Base-by-base conservation (phyloP, 768 basidiomycete species). In the Lactarius pseudohatsudake region DNA sequence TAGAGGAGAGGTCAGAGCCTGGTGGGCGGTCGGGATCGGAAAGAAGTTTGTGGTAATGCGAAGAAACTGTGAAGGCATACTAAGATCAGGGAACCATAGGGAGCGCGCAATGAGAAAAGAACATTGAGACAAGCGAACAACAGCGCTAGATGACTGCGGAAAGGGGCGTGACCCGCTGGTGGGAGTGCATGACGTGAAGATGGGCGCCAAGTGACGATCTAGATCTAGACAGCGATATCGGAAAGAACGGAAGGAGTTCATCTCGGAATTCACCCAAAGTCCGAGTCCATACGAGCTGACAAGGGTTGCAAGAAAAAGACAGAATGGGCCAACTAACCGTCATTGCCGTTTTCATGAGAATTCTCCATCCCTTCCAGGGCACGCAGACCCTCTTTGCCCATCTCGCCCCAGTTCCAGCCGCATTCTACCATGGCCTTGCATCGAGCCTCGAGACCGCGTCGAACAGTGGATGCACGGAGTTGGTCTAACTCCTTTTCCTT, bases 401-500 rank as follows among this genome's bases (percentile, higher is more conserved):
- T 81, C 72, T 90, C 85, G 1, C 79, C 75, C 89, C 89, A 94
- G 0, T 79, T 77, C 80, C 81, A 83, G 1, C 87, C 90, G 69
- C 88, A 91, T 64, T 89, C 84, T 3, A 85, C 80, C 71, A 94
- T 80, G 0, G 90, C 90, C 20, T 77, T 79, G 69, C 85, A 87
- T 3, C 92, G 81, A 4, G 79, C 78, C 1, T 83, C 80, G 26
- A 94, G 79, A 0, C 90, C 90, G 53, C 86, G 83, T 7, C 81
- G 78, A 15, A 91, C 80, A 9, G 87, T 79, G n/a, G 77, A 77
- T n/a, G 78, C 74, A 0, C 91, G 80, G 57, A 81, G 77, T 0
- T 72, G 72, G 6, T 82, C 82, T 8, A 92, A 81, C 64, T 87
- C 87, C 22, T 77, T 81, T 73, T 94, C 91, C 74, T 91, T 91